phyloP scores from a whole-genome alignment of 169 alveolate species.

The Cryptosporidium canis region DNA sequence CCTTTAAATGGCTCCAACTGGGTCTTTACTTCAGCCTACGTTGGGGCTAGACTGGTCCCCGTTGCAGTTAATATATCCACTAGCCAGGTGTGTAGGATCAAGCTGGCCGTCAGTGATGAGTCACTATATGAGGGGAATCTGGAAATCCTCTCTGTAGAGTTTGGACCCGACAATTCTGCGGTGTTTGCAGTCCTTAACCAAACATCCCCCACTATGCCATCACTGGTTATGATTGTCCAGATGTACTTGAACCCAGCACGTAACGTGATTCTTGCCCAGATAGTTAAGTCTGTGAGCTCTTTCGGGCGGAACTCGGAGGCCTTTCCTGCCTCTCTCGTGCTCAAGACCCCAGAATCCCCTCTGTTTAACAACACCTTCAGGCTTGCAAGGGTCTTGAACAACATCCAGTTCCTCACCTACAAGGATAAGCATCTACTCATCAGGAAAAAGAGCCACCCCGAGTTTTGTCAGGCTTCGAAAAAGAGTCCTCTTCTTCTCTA shows the following conservation, averaged over 20 bases:
- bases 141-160: not conserved
- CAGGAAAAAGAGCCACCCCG: not conserved
- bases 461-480: not conserved
- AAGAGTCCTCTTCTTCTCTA: slow-evolving; percentile 31
- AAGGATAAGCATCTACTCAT: slow-evolving; percentile 40
- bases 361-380: not conserved
- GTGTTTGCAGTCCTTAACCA: not conserved
- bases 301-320: slow-evolving; percentile 18
- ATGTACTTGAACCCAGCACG: slow-evolving; percentile 13
- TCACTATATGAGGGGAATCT: not conserved
- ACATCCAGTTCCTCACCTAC: not conserved
- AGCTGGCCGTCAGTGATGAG: not conserved
- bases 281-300: slow-evolving; percentile 46
- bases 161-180: not conserved
- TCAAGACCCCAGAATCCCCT: not conserved
- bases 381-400: not conserved
- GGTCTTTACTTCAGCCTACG: slow-evolving; percentile 38
- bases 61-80: slow-evolving; percentile 44
- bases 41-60: not conserved
- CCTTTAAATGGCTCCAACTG: slow-evolving; percentile 37
- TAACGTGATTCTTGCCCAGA: slow-evolving; percentile 28
- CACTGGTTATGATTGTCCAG: slow-evolving; percentile 43
- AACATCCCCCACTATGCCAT: slow-evolving; percentile 56
- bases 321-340: slow-evolving; percentile 2
- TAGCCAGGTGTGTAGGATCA: slow-evolving; percentile 24